Base-by-base conservation (phyloP, 768 basidiomycete species). In the Lenzites betulinus region DNA sequence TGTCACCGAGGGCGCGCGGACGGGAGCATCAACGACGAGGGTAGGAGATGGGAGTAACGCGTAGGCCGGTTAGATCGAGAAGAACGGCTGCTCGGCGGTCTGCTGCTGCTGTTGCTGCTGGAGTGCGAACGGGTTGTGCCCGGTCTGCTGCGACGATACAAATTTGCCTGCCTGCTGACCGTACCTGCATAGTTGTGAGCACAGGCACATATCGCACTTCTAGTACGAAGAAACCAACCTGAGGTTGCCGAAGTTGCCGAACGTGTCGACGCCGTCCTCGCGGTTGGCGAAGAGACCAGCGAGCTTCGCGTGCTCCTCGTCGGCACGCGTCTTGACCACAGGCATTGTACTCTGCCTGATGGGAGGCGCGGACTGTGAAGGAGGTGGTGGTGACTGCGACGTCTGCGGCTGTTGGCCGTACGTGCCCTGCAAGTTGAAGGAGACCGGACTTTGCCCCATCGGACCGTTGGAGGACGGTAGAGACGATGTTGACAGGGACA, bases 261-360 rank as follows among this genome's bases (percentile, higher is more conserved):
- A 98, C 54, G 96, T 96, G 75, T 99, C 97, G 71, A 90, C 79
- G 1, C 97, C 96, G 66, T 92, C 94, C 58, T 97, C 95, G 51
- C 89, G 81, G 69, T 91, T 92, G 7, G 92, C 95, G 63, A 98
- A 87, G 66, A 98, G 74, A 54, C 74, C 78, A 2, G 95, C 95
- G 54, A 99, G 83, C 38, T 88, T 83, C 15, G 84, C 71, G 69
- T 93, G 82, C 58, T 86, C 83, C 62, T 90, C 85, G 71, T 96
- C 92, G 49, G 81, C 78, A 48, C 78, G 78, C 23, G 76, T 77
- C 38, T 71, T 62, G 42, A 64, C 63, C 7, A 38, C 39, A 2
- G 62, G 62, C 47, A 63, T 33, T 13, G 63, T 58, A 15, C 43
- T 43, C 26, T 62, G 60, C 26, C 60, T 48, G 30, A 53, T 55